A percentile compares a stretch with the other conserved stretches of the same genome.
These are phyloP conservation scores for Scheffersomyces coipomensis DNA, from an alignment of 805 yeast species.

Conservation along the genomic window DNA sequence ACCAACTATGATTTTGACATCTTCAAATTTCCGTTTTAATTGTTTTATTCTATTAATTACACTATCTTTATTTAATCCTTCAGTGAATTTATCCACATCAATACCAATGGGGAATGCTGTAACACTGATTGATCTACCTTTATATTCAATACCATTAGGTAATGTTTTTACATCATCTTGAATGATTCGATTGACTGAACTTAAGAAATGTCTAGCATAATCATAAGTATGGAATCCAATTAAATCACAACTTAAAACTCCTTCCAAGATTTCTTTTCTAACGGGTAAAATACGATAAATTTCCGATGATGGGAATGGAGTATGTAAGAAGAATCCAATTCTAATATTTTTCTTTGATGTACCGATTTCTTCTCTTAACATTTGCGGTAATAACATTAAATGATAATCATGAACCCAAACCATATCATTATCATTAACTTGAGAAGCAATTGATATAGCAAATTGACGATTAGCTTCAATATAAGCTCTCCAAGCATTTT, in stretches of 20 bases:
- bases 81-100: conserved; percentile 86
- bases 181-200: conserved; percentile 82
- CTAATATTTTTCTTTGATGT: conserved; percentile 54
- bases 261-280: conserved; percentile 84
- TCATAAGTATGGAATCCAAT: conserved; percentile 99
- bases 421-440: conserved; percentile 77
- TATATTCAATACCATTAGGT: conserved; percentile 86
- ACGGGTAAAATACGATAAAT: conserved; percentile 95
- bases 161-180: conserved; percentile 64
- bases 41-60: conserved; percentile 68
- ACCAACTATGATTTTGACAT: conserved; percentile 86
- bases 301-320: conserved; percentile 97
- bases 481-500: conserved; percentile 96
- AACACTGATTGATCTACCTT: conserved; percentile 74
- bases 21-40: conserved; percentile 64
- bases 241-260: conserved; percentile 90
- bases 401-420: conserved; percentile 99
- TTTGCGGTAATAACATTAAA: conserved; percentile 88
- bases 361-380: conserved; percentile 67
- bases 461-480: conserved; percentile 86
- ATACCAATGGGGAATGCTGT: conserved; percentile 99
- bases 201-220: conserved; percentile 92
- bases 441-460: conserved; percentile 68
- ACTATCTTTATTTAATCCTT: conserved; percentile 62
- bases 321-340: conserved; percentile 92